Evolutionary conservation across 2,329 filamentous ascomycete species (phyloP).

Genomic region (Sporothrix globosa): DNA sequence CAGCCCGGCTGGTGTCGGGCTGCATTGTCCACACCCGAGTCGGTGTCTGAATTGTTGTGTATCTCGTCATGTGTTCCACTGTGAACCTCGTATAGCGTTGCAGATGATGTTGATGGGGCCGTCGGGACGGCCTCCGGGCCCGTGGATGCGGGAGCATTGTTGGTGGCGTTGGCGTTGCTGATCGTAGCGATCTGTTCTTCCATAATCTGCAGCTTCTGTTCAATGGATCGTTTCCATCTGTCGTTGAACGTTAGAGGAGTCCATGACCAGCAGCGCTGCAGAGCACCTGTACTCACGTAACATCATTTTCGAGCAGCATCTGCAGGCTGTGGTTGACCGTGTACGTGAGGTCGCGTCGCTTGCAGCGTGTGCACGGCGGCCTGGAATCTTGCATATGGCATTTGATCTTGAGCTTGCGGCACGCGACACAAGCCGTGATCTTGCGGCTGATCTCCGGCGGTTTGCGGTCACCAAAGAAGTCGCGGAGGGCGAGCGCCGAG

Average conservation of each 20-base stretch:
- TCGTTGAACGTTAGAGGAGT: background rate
- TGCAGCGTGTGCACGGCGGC: slow-evolving; percentile 12
- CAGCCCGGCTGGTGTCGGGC: background rate
- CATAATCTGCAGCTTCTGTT: slow-evolving; percentile 11
- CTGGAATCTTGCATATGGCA: slow-evolving; percentile 11
- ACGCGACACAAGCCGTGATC: slow-evolving; percentile 16
- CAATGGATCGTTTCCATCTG: slow-evolving; percentile 12
- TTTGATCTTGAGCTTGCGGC: slow-evolving; percentile 22
- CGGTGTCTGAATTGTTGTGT: background rate
- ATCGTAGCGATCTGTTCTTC: background rate
- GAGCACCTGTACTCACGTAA: background rate
- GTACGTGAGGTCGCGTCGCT: slow-evolving; percentile 7
- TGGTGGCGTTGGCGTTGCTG: background rate
- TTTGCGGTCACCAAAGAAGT: slow-evolving; percentile 19
- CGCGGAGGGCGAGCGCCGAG: background rate
- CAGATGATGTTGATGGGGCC: background rate
- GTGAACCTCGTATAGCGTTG: background rate
- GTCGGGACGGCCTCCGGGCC: background rate
- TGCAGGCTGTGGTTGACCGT: slow-evolving; percentile 26
- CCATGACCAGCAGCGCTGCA: background rate
- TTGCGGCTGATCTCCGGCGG: slow-evolving; percentile 19
- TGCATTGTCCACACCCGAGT: background rate
- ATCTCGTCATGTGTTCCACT: background rate
- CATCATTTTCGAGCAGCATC: slow-evolving; percentile 16
- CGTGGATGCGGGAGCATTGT: background rate